Conservation (phyloP, 78 protist species). For the Protostelium mycophagum region DNA sequence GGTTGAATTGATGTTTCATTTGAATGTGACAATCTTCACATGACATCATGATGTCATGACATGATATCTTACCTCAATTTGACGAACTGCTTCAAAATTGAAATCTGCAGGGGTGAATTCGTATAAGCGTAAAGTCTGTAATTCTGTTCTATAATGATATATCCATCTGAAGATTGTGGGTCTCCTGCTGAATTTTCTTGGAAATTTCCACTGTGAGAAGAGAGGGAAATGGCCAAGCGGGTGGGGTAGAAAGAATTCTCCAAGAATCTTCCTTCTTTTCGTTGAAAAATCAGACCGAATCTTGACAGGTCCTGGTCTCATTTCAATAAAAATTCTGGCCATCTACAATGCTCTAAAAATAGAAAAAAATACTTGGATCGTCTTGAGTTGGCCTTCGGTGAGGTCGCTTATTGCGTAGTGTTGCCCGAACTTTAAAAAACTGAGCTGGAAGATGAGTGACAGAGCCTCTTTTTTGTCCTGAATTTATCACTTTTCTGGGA, state of each 20-base stretch:
- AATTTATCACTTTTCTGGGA: not conserved
- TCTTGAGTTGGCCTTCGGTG: not conserved
- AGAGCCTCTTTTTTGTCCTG: not conserved
- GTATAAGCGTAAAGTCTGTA: not conserved
- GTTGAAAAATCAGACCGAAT: not conserved
- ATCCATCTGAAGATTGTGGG: not conserved
- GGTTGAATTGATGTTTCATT: too few species aligned
- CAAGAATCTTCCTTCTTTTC: not conserved
- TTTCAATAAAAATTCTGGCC: too few species aligned
- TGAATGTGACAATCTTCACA: not conserved
- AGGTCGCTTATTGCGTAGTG: not conserved
- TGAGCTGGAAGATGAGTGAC: not conserved
- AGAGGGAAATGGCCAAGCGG: not conserved
- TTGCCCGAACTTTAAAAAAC: not conserved
- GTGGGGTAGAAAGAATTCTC: not conserved
- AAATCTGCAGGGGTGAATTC: not conserved
- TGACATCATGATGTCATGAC: not conserved
- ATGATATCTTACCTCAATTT: not conserved
- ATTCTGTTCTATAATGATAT: not conserved
- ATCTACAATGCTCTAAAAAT: too few species aligned
- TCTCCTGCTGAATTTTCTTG: not conserved
- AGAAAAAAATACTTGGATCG: too few species aligned
- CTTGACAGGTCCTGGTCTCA: not conserved
- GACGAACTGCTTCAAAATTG: not conserved
- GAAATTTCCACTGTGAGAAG: not conserved